A percentile compares a stretch with the other conserved stretches of the same genome.
Evolutionary conservation across 2,329 filamentous ascomycete species (phyloP).

Genomic region (Atkinsonella texensis): DNA sequence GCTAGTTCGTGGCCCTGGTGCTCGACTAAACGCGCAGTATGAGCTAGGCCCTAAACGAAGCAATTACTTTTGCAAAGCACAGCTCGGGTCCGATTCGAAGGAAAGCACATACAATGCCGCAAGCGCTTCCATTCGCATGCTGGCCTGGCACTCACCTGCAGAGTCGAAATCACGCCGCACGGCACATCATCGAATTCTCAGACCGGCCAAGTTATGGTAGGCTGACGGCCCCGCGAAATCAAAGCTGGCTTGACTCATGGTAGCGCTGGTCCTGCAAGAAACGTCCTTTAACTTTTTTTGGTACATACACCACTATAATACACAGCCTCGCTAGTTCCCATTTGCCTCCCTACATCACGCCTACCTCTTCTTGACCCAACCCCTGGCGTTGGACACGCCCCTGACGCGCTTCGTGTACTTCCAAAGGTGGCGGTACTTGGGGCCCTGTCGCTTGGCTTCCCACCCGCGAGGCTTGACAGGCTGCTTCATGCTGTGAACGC

Average conservation of each 20-base stretch:
- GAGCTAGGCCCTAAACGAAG: no score
- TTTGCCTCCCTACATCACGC: neutral
- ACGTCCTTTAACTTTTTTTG: neutral
- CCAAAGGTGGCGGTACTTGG: slow-evolving; percentile 53
- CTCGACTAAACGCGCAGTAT: no score
- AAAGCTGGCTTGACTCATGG: neutral
- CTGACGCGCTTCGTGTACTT: slow-evolving; percentile 51
- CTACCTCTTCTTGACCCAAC: slow-evolving; percentile 30
- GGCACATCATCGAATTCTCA: no score
- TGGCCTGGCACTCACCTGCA: no score
- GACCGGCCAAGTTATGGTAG: no score
- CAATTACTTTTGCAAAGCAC: no score
- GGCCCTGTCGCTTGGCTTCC: slow-evolving; percentile 53
- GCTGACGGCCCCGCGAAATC: no score
- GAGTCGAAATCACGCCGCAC: no score
- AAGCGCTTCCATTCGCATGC: no score
- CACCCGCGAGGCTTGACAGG: slow-evolving; percentile 50
- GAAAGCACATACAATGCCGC: no score
- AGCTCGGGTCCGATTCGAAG: no score
- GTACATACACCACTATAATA: slow-evolving; percentile 7
- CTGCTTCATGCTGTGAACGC: slow-evolving; percentile 54
- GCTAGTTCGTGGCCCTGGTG: no score
- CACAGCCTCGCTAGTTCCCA: slow-evolving; percentile 1
- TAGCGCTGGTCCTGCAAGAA: neutral
- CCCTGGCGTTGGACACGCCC: slow-evolving; percentile 29